Evolutionary conservation across 1,284 basidiomycete genomes (phyloP).

Genomic region (Fistulina hepatica): DNA sequence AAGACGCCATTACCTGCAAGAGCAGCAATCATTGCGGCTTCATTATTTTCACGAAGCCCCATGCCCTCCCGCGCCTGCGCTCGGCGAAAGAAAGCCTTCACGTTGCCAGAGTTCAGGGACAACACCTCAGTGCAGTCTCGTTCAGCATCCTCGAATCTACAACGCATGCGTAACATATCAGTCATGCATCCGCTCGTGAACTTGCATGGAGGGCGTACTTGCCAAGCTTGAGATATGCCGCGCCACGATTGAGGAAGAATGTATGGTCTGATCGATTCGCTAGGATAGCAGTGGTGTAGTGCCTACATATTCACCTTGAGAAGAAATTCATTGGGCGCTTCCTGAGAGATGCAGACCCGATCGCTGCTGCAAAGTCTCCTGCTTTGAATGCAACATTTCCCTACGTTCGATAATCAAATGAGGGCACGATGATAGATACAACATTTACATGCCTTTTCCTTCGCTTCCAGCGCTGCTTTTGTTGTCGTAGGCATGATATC

Average conservation of each 20-base stretch:
- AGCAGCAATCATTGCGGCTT: constrained; percentile 32
- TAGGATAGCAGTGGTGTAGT: constrained; percentile 65
- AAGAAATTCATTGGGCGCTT: too few relatives aligned
- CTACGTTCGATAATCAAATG: too few relatives aligned
- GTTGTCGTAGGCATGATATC: too few relatives aligned
- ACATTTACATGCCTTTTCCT: too few relatives aligned
- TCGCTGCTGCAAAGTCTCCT: constrained; percentile 38
- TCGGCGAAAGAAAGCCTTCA: constrained; percentile 64
- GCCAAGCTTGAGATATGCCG: constrained; percentile 75
- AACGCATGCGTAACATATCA: constrained; percentile 3
- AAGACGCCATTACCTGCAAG: constrained; percentile 1
- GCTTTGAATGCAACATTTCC: constrained; percentile 50
- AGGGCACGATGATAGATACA: too few relatives aligned
- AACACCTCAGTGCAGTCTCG: constrained; percentile 57
- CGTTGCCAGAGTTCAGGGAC: constrained; percentile 39
- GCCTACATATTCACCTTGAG: too few relatives aligned
- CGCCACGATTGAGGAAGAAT: constrained; percentile 67
- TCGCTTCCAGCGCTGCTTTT: background rate
- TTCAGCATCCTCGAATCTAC: constrained; percentile 62
- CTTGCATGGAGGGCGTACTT: constrained; percentile 52
- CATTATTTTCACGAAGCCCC: constrained; percentile 38
- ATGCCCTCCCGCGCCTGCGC: constrained; percentile 53
- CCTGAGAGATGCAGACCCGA: too few relatives aligned
- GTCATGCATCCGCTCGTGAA: constrained; percentile 5
- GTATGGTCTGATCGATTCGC: constrained; percentile 54